Conservation (phyloP, 2,329 filamentous ascomycete species). For the Hortaea sp. region DNA sequence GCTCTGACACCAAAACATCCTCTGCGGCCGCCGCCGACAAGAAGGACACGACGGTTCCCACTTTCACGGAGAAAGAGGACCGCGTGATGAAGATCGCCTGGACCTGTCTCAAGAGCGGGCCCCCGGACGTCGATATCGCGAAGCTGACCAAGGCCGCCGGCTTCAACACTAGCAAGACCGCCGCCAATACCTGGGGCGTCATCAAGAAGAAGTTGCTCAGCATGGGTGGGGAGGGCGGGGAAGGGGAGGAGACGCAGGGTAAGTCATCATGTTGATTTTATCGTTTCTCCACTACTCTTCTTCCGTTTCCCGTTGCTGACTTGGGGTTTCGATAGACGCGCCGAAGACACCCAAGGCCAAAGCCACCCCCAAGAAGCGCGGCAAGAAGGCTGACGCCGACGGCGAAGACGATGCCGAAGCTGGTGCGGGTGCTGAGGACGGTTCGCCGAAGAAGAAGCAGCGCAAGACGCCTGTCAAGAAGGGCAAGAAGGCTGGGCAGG, state of each 20-base stretch:
- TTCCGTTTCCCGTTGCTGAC: neutral
- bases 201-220: conserved; percentile 25
- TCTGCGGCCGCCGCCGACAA: neutral
- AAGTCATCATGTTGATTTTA: neutral
- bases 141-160: conserved; percentile 16
- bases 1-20: conserved; percentile 3
- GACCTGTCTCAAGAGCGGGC: conserved; percentile 21
- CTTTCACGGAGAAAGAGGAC: conserved; percentile 22
- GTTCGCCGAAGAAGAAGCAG: conserved; percentile 8
- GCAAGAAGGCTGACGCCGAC: conserved; percentile 15
- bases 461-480: conserved; percentile 16
- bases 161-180: conserved; percentile 25
- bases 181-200: conserved; percentile 24
- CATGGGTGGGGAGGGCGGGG: conserved; percentile 6
- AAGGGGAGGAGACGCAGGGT: conserved; percentile 10
- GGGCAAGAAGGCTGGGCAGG: conserved; percentile 3
- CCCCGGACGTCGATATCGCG: conserved; percentile 25
- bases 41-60: conserved; percentile 2
- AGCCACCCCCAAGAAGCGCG: conserved; percentile 18
- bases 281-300: neutral
- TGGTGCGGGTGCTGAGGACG: conserved; percentile 2
- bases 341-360: conserved; percentile 11
- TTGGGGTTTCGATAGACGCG: conserved; percentile 4
- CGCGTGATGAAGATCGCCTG: conserved; percentile 20
- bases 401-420: conserved; percentile 6